Evolutionary conservation across 2,329 filamentous ascomycete genomes (phyloP), one percentile per base, ranked within the genome.

Genomic region (Neofusicoccum laricinum): DNA sequence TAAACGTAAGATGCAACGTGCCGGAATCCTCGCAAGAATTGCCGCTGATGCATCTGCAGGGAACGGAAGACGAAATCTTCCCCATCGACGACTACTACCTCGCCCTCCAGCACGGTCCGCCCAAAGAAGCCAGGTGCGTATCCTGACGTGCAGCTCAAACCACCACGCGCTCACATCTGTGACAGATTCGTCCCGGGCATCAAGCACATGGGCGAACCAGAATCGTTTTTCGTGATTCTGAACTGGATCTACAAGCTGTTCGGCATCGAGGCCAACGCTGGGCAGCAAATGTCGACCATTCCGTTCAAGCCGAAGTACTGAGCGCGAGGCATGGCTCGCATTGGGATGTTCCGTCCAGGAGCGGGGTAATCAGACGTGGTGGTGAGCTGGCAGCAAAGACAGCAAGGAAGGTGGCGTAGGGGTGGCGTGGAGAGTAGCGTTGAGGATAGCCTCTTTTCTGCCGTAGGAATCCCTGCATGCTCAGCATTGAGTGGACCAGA

Each of bases 51-150:
- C 17, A 36, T 40, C n/a, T 32, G 7, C 17, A 70, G 69, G 82
- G 85, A 0, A 83, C 81, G 1, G 79, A 84, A 34, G 85, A 87
- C 69, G 85, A 86, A 75, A 86, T 88, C 53, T 87, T 88, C 72
- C 85, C 85, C 0, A 84, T 87, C 50, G 85, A 87, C 68, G 85
- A 87, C 68, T 83, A 85, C 64, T 84, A 84, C 67, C 71, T 87
- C 45, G 82, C 82, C 30, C 68, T 87, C 51, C 76, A 81, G 68
- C 80, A 84, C 70, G 85, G 84, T 0, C 70, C 75, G 19, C 80
- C 83, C 1, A 87, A 87, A 73, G 79, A 84, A 69, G 83, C 77
- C 43, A 75, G 76, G 66, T 69, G 66, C 46, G 65, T 67, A 50
- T 17, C 15, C 34, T 45, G 57, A 55, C 14, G 48, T 48, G 32